These are phyloP conservation scores for Globisporangium okanoganense DNA, from an alignment of 352 stramenopile species.

Conservation along the genomic window DNA sequence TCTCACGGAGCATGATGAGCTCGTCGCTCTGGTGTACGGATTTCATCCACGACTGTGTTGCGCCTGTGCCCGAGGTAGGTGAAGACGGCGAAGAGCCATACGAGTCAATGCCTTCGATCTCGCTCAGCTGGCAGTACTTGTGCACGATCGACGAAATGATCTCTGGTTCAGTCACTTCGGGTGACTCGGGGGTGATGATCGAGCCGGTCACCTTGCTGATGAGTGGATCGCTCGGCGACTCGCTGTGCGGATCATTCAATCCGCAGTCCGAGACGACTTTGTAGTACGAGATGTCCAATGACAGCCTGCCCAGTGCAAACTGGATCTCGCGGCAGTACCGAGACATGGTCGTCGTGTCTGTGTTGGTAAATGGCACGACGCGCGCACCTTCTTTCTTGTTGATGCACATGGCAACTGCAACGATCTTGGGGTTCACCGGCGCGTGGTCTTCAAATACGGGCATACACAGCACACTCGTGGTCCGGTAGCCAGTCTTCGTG, in stretches of 20 bases:
- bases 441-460: slow-evolving; percentile 64
- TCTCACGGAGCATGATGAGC: slow-evolving; percentile 15
- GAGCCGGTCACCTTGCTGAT: slow-evolving; percentile 8
- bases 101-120: slow-evolving; percentile 37
- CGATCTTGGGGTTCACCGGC: slow-evolving; percentile 54
- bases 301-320: slow-evolving; percentile 53
- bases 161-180: slow-evolving; percentile 39
- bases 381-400: slow-evolving; percentile 66
- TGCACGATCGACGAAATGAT: slow-evolving; percentile 62
- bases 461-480: slow-evolving; percentile 60
- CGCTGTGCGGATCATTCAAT: slow-evolving; percentile 17
- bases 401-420: slow-evolving; percentile 75
- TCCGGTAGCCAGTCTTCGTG: slow-evolving; percentile 62
- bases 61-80: not conserved
- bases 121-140: slow-evolving; percentile 51
- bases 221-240: not conserved
- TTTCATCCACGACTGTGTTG: slow-evolving; percentile 12
- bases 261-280: slow-evolving; percentile 56
- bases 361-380: slow-evolving; percentile 46
- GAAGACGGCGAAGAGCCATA: slow-evolving; percentile 13
- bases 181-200: slow-evolving; percentile 4
- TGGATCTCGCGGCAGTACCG: slow-evolving; percentile 68
- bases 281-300: slow-evolving; percentile 68
- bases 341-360: slow-evolving; percentile 39
- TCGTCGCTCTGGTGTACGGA: slow-evolving; percentile 12